Evolutionary conservation across 306 rosid genomes (phyloP).

Genomic region (Cucurbita moschata): DNA sequence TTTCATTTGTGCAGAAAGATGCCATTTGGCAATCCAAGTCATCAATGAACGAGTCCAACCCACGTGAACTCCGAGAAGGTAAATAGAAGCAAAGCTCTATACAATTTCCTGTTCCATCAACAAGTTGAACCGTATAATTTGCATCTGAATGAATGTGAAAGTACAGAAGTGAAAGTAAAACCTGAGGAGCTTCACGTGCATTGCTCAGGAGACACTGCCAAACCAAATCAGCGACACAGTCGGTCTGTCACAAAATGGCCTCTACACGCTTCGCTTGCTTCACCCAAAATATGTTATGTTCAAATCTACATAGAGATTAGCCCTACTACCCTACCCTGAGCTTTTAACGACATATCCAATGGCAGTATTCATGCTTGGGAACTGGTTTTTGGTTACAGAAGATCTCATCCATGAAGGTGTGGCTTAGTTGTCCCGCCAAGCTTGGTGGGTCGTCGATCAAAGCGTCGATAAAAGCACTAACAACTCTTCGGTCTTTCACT

Average conservation of each 20-base stretch:
- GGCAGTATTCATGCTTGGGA: conserved; percentile 18
- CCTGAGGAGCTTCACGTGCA: not conserved
- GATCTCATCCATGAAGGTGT: conserved; percentile 63
- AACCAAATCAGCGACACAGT: not conserved
- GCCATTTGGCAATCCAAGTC: not conserved
- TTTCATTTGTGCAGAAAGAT: not conserved
- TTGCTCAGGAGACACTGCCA: not conserved
- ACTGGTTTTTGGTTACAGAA: conserved; percentile 33
- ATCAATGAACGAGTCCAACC: not conserved
- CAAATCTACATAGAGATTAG: not conserved
- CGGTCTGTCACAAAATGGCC: no score
- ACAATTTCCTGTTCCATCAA: not conserved
- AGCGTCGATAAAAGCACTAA: conserved; percentile 66
- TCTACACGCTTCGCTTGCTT: no score
- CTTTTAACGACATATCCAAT: conserved; percentile 18
- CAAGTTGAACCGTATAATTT: not conserved
- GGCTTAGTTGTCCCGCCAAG: conserved; percentile 72
- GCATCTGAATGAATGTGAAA: not conserved
- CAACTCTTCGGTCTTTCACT: conserved; percentile 67
- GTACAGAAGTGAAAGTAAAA: not conserved
- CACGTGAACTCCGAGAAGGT: not conserved
- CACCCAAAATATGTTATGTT: no score
- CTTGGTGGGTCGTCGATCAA: conserved; percentile 72
- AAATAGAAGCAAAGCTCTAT: not conserved
- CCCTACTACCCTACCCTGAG: not conserved